Evolutionary conservation across 2,329 filamentous ascomycete genomes (phyloP).

Genomic region (Trichoderma sp.): DNA sequence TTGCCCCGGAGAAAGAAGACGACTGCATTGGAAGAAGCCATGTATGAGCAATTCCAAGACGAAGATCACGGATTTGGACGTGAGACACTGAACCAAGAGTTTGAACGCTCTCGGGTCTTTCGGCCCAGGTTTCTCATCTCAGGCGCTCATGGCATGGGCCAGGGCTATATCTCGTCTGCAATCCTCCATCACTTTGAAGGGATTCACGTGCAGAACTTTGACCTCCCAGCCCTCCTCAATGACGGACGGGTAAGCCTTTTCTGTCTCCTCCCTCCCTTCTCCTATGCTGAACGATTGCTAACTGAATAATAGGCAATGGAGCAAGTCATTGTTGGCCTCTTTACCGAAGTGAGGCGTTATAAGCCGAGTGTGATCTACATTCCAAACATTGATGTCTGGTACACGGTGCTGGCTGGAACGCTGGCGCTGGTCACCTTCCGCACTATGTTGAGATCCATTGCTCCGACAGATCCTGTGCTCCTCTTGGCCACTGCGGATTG

Average conservation of each 20-base stretch:
- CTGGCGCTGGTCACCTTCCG: slow-evolving; percentile 77
- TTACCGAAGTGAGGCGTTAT: slow-evolving; percentile 87
- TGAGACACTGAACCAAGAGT: slow-evolving; percentile 71
- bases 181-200: slow-evolving; percentile 89
- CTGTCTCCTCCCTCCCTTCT: neutral
- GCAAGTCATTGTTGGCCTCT: slow-evolving; percentile 84
- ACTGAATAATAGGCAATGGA: slow-evolving; percentile 59
- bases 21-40: slow-evolving; percentile 88
- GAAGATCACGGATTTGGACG: slow-evolving; percentile 79
- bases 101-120: slow-evolving; percentile 85
- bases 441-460: slow-evolving; percentile 74
- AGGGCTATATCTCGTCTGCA: slow-evolving; percentile 81
- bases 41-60: slow-evolving; percentile 83
- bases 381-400: slow-evolving; percentile 87
- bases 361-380: slow-evolving; percentile 96
- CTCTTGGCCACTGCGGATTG: slow-evolving; percentile 81
- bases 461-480: slow-evolving; percentile 87
- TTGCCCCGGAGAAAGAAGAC: slow-evolving; percentile 81
- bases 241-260: slow-evolving; percentile 67
- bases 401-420: slow-evolving; percentile 57
- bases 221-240: slow-evolving; percentile 79
- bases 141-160: slow-evolving; percentile 87
- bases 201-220: slow-evolving; percentile 91
- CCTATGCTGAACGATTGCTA: slow-evolving; percentile 19
- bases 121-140: slow-evolving; percentile 80